These are phyloP conservation scores for Chaetomium tenue DNA, from an alignment of 495 filamentous ascomycete genomes.

Conservation along the genomic window DNA sequence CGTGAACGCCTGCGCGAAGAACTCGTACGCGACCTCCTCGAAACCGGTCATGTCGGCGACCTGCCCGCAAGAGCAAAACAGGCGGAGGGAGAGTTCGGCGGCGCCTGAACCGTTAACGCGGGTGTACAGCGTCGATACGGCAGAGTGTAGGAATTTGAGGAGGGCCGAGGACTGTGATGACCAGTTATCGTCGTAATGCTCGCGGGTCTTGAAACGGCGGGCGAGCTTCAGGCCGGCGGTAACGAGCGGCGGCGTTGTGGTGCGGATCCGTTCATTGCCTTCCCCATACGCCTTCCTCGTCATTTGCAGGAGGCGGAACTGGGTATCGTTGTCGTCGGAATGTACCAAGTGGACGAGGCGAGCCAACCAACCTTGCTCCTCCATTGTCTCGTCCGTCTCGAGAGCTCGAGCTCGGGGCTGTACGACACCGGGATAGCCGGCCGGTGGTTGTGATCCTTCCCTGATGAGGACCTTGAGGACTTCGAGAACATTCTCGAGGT, in stretches of 20 bases:
- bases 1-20: constrained; percentile 97
- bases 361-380: constrained; percentile 96
- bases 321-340: constrained; percentile 81
- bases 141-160: constrained; percentile 91
- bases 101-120: constrained; percentile 72
- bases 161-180: constrained; percentile 82
- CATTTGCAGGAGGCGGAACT: constrained; percentile 90
- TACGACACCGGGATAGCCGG: constrained; percentile 78
- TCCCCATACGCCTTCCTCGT: constrained; percentile 84
- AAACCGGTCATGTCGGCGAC: constrained; percentile 88
- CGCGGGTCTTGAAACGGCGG: constrained; percentile 81
- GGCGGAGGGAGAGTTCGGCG: constrained; percentile 80
- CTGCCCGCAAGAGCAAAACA: constrained; percentile 90
- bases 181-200: constrained; percentile 96
- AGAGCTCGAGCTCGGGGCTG: constrained; percentile 60
- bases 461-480: constrained; percentile 86
- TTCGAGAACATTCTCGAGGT: constrained; percentile 86
- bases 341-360: constrained; percentile 85
- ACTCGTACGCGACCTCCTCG: constrained; percentile 96
- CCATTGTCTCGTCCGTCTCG: constrained; percentile 90
- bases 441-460: constrained; percentile 81
- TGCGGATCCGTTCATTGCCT: constrained; percentile 91
- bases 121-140: constrained; percentile 82
- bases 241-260: constrained; percentile 88
- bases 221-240: constrained; percentile 89